These are phyloP conservation scores for Mycotypha africana DNA, from an alignment of 371 early-diverging fungal genomes.

Conservation along the genomic window DNA sequence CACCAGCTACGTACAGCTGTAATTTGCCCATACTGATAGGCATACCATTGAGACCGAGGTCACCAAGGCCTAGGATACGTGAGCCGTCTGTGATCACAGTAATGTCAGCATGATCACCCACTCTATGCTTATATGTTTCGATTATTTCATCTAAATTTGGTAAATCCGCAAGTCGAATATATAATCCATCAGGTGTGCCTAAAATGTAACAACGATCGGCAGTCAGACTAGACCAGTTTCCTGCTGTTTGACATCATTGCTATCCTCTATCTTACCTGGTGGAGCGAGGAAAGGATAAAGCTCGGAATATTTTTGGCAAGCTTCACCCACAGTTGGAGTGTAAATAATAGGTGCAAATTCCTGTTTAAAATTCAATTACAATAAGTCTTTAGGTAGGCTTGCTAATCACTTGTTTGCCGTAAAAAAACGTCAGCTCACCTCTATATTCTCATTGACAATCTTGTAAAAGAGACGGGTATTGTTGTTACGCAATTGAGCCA, in stretches of 20 bases:
- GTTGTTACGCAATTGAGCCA: conserved; percentile 75
- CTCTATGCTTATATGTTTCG: conserved; percentile 50
- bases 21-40: conserved; percentile 92
- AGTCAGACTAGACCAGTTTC: neutral
- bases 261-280: conserved; percentile 43
- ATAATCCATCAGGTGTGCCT: conserved; percentile 74
- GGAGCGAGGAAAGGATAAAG: conserved; percentile 80
- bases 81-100: conserved; percentile 94
- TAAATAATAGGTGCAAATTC: conserved; percentile 81
- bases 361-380: no score
- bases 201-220: neutral
- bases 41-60: conserved; percentile 89
- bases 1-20: conserved; percentile 89
- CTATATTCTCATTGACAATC: conserved; percentile 66
- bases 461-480: conserved; percentile 78
- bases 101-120: conserved; percentile 56
- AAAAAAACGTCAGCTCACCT: conserved; percentile 43
- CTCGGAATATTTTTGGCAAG: conserved; percentile 83
- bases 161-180: conserved; percentile 70
- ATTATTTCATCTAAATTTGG: conserved; percentile 67
- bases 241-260: neutral
- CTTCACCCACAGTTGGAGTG: conserved; percentile 90
- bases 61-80: conserved; percentile 90
- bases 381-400: no score
- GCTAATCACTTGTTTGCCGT: no score